These are phyloP conservation scores for Chlamydomonas schloesseri DNA, from an alignment of 139 green algal species.

Conservation along the genomic window DNA sequence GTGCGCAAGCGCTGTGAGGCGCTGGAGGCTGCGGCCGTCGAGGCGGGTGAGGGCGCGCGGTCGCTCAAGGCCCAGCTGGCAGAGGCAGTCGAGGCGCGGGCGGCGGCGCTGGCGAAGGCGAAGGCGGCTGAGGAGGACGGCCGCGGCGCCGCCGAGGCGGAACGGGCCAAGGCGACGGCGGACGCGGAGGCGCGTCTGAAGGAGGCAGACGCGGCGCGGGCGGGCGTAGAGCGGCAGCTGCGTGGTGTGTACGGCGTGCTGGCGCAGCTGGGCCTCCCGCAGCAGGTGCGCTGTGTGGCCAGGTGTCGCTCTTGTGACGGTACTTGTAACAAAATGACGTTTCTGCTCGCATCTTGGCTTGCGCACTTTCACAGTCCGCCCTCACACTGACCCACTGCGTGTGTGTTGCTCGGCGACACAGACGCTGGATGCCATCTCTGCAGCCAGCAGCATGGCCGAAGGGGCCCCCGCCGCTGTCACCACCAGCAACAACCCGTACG, in stretches of 20 bases:
- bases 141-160: too few species aligned
- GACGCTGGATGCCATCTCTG: background rate
- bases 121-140: background rate
- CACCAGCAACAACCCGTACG: too few species aligned
- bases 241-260: background rate
- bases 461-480: too few species aligned
- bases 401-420: too few species aligned
- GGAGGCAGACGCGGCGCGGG: background rate
- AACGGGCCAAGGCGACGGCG: too few species aligned
- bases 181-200: too few species aligned
- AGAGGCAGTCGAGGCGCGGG: background rate
- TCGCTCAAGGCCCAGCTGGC: background rate
- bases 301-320: too few species aligned
- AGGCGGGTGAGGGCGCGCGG: background rate
- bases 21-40: background rate
- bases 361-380: too few species aligned
- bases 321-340: too few species aligned
- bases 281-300: background rate
- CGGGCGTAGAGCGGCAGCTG: background rate
- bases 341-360: too few species aligned
- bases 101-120: background rate
- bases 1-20: background rate
- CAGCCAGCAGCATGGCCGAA: too few species aligned
- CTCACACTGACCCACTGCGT: too few species aligned
- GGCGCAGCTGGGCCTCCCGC: constrained; percentile 3